These are phyloP conservation scores for Xylariales sp. DNA, from an alignment of 2,329 filamentous ascomycete genomes.

Conservation along the genomic window DNA sequence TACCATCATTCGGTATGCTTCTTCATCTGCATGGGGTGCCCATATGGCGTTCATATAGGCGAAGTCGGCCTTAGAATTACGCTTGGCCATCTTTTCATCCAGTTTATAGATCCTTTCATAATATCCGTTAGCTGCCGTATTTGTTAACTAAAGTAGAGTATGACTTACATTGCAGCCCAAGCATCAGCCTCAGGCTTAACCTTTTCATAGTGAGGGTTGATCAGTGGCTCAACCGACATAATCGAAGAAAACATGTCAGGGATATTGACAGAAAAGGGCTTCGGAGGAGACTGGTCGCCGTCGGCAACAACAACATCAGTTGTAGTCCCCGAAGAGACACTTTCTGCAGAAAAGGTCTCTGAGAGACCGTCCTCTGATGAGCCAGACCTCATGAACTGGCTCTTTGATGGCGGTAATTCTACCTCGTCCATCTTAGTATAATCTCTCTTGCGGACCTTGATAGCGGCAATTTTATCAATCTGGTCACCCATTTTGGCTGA, in stretches of 20 bases:
- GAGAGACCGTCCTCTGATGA: constrained; percentile 10
- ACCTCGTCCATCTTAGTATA: constrained; percentile 6
- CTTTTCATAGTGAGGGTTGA: constrained; percentile 44
- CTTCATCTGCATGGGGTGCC: constrained; percentile 41
- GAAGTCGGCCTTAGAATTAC: constrained; percentile 42
- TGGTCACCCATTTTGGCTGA: background rate
- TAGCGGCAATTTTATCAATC: background rate
- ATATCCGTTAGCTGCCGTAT: background rate
- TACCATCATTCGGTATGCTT: constrained; percentile 43
- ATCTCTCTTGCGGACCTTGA: constrained; percentile 12
- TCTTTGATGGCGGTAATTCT: constrained; percentile 23
- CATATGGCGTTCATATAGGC: constrained; percentile 40
- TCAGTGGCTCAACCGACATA: constrained; percentile 41
- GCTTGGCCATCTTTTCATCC: constrained; percentile 37
- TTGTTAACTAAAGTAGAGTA: constrained; percentile 16
- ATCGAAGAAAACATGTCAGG: constrained; percentile 49
- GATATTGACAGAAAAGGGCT: constrained; percentile 30
- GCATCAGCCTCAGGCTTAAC: constrained; percentile 44
- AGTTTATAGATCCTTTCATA: constrained; percentile 37
- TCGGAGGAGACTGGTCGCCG: constrained; percentile 12
- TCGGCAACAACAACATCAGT: background rate
- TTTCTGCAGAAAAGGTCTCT: constrained; percentile 19
- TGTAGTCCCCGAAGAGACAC: background rate
- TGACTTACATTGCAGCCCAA: constrained; percentile 39
- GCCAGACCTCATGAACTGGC: background rate